Evolutionary conservation across 2,329 filamentous ascomycete genomes (phyloP).

Genomic region (Diaporthe ampelina): DNA sequence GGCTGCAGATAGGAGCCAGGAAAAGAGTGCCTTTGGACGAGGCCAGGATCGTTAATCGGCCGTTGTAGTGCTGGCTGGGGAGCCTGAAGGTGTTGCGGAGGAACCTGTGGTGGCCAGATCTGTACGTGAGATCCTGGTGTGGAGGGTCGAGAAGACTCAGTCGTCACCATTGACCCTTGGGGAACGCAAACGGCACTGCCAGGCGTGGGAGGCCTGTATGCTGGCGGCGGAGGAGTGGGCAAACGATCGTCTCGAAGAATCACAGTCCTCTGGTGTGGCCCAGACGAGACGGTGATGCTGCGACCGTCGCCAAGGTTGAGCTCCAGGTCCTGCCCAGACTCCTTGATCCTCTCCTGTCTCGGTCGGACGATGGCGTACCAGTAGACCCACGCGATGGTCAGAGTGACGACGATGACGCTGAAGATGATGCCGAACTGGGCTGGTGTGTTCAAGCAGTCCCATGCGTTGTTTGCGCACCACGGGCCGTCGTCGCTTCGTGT

Average conservation of each 20-base stretch:
- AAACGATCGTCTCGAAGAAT: constrained; percentile 12
- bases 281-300: constrained; percentile 23
- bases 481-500: constrained; percentile 25
- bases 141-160: not conserved
- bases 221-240: constrained; percentile 20
- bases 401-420: constrained; percentile 49
- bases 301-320: constrained; percentile 26
- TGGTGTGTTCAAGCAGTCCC: constrained; percentile 55
- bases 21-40: not conserved
- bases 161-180: not conserved
- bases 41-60: not conserved
- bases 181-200: not conserved
- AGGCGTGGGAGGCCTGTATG: constrained; percentile 29
- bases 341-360: constrained; percentile 39
- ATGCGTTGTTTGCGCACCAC: constrained; percentile 50
- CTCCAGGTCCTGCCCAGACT: constrained; percentile 32
- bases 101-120: constrained; percentile 1
- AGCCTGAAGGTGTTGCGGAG: not conserved
- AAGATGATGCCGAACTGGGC: constrained; percentile 58
- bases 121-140: not conserved
- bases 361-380: constrained; percentile 47
- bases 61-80: not conserved
- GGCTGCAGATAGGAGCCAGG: not conserved
- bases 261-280: constrained; percentile 22
- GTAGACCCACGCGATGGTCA: constrained; percentile 49